Conservation (phyloP, 768 basidiomycete species). For the Nevesoporus exiguus region DNA sequence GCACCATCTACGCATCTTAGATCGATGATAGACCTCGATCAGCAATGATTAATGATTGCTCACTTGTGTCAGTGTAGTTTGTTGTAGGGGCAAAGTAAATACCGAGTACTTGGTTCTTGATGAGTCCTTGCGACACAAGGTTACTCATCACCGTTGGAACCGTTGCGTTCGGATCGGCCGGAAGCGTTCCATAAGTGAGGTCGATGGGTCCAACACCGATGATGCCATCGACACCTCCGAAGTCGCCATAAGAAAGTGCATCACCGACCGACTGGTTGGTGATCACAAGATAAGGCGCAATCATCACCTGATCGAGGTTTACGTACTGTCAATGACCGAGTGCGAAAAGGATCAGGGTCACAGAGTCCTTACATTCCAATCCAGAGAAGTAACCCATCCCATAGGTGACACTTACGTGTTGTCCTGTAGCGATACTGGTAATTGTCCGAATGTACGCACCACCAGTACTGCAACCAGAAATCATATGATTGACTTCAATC, state of each 20-base stretch:
- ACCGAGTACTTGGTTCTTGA: conserved; percentile 16
- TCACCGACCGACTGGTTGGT: conserved; percentile 29
- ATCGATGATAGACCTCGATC: background rate
- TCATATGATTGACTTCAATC: background rate
- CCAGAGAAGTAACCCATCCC: conserved; percentile 25
- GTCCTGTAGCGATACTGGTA: conserved; percentile 26
- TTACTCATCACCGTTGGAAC: conserved; percentile 29
- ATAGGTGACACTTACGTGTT: conserved; percentile 10
- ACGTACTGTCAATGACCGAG: background rate
- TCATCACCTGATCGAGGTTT: conserved; percentile 27
- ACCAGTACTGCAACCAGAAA: conserved; percentile 15
- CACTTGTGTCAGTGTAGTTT: conserved; percentile 15
- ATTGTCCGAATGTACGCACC: conserved; percentile 13
- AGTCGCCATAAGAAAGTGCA: conserved; percentile 11
- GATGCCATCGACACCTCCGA: conserved; percentile 26
- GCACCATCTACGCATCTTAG: conserved; percentile 20
- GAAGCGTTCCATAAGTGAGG: conserved; percentile 13
- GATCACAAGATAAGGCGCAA: conserved; percentile 25
- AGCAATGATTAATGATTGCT: background rate
- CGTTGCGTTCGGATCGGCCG: background rate
- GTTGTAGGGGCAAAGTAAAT: conserved; percentile 24
- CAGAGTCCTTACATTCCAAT: conserved; percentile 29
- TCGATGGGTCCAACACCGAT: conserved; percentile 26
- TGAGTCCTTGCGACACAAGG: conserved; percentile 19
- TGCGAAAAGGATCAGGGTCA: background rate